Evolutionary conservation across 2,329 filamentous ascomycete species (phyloP).

Genomic region (Sclerotinia sclerotiorum): DNA sequence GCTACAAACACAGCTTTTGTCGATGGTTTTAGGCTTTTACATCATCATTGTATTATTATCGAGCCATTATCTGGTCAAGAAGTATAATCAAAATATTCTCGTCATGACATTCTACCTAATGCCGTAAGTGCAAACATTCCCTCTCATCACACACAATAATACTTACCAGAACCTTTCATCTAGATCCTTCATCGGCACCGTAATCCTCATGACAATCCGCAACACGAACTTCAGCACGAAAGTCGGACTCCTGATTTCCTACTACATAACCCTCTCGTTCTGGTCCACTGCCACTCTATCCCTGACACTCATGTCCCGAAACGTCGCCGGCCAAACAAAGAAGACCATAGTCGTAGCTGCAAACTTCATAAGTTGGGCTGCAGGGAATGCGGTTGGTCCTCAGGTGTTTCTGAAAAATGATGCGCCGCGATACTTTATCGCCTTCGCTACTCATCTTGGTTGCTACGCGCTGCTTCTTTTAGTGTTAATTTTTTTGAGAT

Average conservation of each 20-base stretch:
- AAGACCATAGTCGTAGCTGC: constrained; percentile 56
- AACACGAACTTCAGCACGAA: constrained; percentile 58
- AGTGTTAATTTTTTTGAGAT: constrained; percentile 19
- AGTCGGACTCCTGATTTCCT: constrained; percentile 67
- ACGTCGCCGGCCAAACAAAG: constrained; percentile 61
- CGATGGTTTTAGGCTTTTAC: constrained; percentile 73
- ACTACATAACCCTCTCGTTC: constrained; percentile 77
- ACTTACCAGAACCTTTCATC: too few relatives aligned
- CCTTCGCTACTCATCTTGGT: constrained; percentile 54
- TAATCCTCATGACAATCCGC: constrained; percentile 67
- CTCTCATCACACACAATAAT: background rate
- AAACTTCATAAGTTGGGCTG: constrained; percentile 58
- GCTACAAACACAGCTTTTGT: constrained; percentile 69
- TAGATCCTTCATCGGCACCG: constrained; percentile 68
- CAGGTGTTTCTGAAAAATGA: constrained; percentile 55
- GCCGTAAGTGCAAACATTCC: constrained; percentile 50
- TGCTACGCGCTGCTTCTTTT: constrained; percentile 41
- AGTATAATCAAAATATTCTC: constrained; percentile 65
- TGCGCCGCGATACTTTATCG: constrained; percentile 53
- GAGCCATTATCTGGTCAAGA: constrained; percentile 67
- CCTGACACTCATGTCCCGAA: constrained; percentile 59
- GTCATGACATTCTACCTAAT: constrained; percentile 66
- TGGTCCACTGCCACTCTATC: constrained; percentile 70
- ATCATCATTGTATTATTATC: constrained; percentile 69
- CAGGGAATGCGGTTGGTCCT: constrained; percentile 53